Evolutionary conservation across 1,284 basidiomycete species (phyloP), one percentile per base, ranked within the genome.

Genomic region (Sanghuangporus baumii): DNA sequence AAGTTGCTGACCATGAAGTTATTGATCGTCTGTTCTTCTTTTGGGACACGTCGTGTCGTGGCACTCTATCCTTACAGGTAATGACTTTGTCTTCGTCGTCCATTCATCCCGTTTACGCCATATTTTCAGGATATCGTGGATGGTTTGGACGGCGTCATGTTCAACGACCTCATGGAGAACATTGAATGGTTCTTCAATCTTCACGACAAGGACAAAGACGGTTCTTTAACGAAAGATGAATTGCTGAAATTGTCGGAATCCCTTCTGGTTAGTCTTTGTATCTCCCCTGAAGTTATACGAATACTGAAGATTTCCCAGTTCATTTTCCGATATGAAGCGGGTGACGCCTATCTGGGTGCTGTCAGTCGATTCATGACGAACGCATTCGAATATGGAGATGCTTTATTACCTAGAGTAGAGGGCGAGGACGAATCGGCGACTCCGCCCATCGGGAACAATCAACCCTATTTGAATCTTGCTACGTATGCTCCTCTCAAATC

Each of bases 111-210:
- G 55, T 43, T 37, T 2, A 43, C 38, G 6, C 55, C 43, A 43
- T 59, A 18, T 34, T 50, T 60, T 7, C 72, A 98, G 89, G 95
- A 99, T 73, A 80, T 99, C 34, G 89, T 99, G 6, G 83, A 82
- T 43, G 97, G 96, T 1, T 78, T 99, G 51, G 89, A 97, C 70
- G 88, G 88, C 12, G 91, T 98, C 61, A 93, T 98, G 86, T 93
- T 94, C 74, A 96, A 94, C 66, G 97, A 97, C 72, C 79, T 99
- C 65, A 97, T 98, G 94, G 93, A 95, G 65, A 96, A 93, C 70
- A 98, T 98, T 69, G 93, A 97, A 73, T 98, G 96, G 95, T 96
- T 99, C 78, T 98, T 99, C 76, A 91, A 92, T 67, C 75, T 99
- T 57, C 94, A 98, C 69, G 95, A 98, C 77, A 96, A 96, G 75